Percentiles rank a stretch among this genome's conserved stretches.
phyloP scores from a whole-genome alignment of 768 basidiomycete genomes.

The Hypsizygus marmoreus region DNA sequence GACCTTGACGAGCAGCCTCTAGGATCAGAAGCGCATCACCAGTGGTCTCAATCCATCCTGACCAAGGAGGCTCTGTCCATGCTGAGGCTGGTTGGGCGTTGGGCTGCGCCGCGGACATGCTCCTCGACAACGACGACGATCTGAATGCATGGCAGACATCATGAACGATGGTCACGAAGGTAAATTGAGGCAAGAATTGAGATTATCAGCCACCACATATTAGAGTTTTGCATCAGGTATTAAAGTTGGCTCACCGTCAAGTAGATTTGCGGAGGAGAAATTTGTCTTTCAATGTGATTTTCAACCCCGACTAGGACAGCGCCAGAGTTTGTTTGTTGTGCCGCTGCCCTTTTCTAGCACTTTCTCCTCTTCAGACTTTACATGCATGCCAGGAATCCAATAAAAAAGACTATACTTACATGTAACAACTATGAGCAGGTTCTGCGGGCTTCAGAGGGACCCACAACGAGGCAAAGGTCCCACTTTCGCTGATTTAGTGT shows the following conservation, averaged over 20 bases:
- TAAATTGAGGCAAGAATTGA: slow-evolving; percentile 27
- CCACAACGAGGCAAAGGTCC: background rate
- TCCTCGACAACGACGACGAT: slow-evolving; percentile 21
- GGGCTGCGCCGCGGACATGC: slow-evolving; percentile 42
- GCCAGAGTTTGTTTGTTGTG: slow-evolving; percentile 34
- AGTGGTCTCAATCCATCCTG: slow-evolving; percentile 94
- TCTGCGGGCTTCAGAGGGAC: background rate
- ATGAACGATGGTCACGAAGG: slow-evolving; percentile 23
- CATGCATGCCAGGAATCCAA: background rate
- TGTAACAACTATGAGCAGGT: background rate
- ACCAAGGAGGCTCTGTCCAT: slow-evolving; percentile 91
- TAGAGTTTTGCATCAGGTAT: slow-evolving; percentile 60
- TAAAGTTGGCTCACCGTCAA: slow-evolving; percentile 76
- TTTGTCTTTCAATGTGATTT: slow-evolving; percentile 39
- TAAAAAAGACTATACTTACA: background rate
- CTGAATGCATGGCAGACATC: slow-evolving; percentile 24
- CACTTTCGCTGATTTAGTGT: background rate
- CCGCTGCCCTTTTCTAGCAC: slow-evolving; percentile 11
- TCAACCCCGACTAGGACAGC: slow-evolving; percentile 39
- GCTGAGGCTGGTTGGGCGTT: slow-evolving; percentile 39
- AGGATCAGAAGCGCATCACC: slow-evolving; percentile 96
- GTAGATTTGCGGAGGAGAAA: slow-evolving; percentile 64
- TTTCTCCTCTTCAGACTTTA: slow-evolving; percentile 9
- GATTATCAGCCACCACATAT: slow-evolving; percentile 46
- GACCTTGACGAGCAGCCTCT: slow-evolving; percentile 87